Evolutionary conservation across 768 basidiomycete species (phyloP), one percentile per base, ranked within the genome.

Genomic region (Suillus plorans): DNA sequence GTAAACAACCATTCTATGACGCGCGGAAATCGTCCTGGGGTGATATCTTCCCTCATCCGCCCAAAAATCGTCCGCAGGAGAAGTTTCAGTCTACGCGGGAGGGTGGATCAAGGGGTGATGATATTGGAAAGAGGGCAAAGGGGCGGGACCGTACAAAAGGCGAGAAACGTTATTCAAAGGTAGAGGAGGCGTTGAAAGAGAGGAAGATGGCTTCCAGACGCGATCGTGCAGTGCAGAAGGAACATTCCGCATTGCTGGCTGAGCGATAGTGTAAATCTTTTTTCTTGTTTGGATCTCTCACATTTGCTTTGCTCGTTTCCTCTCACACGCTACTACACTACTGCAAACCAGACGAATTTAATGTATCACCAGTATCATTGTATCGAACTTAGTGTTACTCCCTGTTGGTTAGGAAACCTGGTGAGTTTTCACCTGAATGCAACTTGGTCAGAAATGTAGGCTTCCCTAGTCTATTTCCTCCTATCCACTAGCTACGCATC

Each of bases 21-120:
- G 95, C 96, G 3, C 88, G 96, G 42, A 98, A 99, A 78, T 89
- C 92, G 0, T 78, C 77, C 12, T 99, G 97, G 96, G 97, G 97
- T 22, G 97, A 99, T 74, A 81, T 94, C 28, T 98, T 99, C 77
- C 97, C 97, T 25, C 96, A 98, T 72, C 77, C 81, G 20, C 87
- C 95, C 5, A 95, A 95, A 77, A 93, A 91, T 72, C 72, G 81
- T 7, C 87, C 91, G 0, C 86, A 91, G 63, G 85, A 88, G 67
- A 87, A 90, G 4, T 78, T 81, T 70, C 81, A 84, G 69, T 65
- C 69, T 7, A 76, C 74, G 58, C 73, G 74, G 50, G 71, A 71
- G 20, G 72, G 65, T 25, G 66, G 72, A 3, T 67, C 71, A 4
- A 77, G 73, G 61, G 84, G 85, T 28, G 73, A 88, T 63, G 86